Conservation (phyloP, 371 early-diverging fungal species). For the Lichtheimia corymbifera region DNA sequence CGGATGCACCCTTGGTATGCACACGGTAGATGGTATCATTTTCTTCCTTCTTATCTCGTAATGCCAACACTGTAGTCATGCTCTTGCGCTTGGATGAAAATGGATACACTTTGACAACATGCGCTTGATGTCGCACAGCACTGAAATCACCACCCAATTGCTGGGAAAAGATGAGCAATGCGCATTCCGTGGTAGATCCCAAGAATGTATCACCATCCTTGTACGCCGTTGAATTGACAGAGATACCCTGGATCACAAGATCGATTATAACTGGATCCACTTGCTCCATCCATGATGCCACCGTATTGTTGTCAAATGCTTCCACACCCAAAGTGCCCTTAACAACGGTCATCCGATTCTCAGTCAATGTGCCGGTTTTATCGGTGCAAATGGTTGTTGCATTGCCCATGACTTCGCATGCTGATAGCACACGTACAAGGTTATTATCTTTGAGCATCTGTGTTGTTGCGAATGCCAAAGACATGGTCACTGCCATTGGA, state of each 20-base stretch:
- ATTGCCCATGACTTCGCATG: constrained; percentile 98
- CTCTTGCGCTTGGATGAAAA: constrained; percentile 81
- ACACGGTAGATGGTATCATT: constrained; percentile 51
- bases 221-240: constrained; percentile 91
- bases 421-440: constrained; percentile 91
- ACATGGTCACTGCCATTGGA: constrained; percentile 96
- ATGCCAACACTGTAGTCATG: constrained; percentile 71
- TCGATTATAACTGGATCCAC: constrained; percentile 34
- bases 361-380: constrained; percentile 96
- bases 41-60: constrained; percentile 6
- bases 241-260: constrained; percentile 63
- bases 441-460: constrained; percentile 94
- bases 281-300: constrained; percentile 28
- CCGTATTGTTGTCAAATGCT: constrained; percentile 31
- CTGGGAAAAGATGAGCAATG: constrained; percentile 78
- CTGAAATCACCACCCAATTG: constrained; percentile 63
- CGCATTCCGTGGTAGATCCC: constrained; percentile 94
- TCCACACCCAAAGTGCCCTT: constrained; percentile 59
- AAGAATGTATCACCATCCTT: constrained; percentile 78
- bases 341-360: constrained; percentile 94
- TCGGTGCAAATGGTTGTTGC: constrained; percentile 97
- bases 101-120: constrained; percentile 65
- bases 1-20: constrained; percentile 84
- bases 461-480: constrained; percentile 91
- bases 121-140: constrained; percentile 55